phyloP scores from a whole-genome alignment of 306 rosid genomes.

The Inga laurina region DNA sequence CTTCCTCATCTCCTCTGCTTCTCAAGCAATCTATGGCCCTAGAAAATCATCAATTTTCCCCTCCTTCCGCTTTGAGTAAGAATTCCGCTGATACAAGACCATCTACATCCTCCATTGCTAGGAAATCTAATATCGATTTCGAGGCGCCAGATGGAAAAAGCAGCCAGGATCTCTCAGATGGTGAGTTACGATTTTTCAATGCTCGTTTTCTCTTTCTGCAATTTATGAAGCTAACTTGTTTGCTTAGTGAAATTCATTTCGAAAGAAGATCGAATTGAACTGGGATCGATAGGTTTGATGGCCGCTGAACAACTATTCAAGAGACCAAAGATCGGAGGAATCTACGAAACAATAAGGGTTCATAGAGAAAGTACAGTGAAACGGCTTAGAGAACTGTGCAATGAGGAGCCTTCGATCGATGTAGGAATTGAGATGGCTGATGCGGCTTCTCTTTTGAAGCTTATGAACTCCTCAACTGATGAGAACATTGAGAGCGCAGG shows the following conservation, averaged over 20 bases:
- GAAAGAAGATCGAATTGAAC: constrained; percentile 29
- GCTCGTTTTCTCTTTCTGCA: not conserved
- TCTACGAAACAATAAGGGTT: constrained; percentile 18
- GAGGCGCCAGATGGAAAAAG: not conserved
- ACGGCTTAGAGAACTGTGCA: constrained; percentile 32
- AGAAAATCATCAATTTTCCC: not conserved
- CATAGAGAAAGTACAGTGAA: constrained; percentile 26
- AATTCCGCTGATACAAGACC: not conserved
- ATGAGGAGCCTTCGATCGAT: constrained; percentile 23
- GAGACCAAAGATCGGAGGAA: constrained; percentile 31
- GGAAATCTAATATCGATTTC: not conserved
- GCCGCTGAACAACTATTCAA: constrained; percentile 26
- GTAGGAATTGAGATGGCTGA: constrained; percentile 41
- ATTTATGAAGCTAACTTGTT: not conserved
- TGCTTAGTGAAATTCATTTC: not conserved
- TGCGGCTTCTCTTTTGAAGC: constrained; percentile 26
- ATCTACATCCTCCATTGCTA: constrained; percentile 30
- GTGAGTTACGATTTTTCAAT: constrained; percentile 21
- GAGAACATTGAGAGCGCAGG: constrained; percentile 25
- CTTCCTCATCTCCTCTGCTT: constrained; percentile 17
- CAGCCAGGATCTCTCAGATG: not conserved
- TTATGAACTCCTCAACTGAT: constrained; percentile 26
- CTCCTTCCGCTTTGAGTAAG: constrained; percentile 28
- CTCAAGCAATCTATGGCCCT: constrained; percentile 6
- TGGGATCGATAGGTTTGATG: constrained; percentile 18